phyloP scores from a whole-genome alignment of 2,329 filamentous ascomycete genomes.

The Chaetomium strumarium region DNA sequence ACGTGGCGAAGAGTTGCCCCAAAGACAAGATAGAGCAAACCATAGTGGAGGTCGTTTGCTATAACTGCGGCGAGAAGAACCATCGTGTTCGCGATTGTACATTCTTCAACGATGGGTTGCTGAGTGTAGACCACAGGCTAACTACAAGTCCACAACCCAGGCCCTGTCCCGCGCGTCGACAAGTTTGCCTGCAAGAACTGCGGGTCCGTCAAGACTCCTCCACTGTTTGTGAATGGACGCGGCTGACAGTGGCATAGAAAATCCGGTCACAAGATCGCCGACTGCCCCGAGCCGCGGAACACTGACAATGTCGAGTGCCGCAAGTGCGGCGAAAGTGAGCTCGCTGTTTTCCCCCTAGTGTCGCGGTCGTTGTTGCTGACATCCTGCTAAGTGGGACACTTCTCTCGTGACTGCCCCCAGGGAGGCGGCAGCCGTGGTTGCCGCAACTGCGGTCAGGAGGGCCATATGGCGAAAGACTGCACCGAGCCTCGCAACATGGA shows the following conservation, averaged over 20 bases:
- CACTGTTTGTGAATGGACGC: background rate
- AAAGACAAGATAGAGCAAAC: constrained; percentile 47
- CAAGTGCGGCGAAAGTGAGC: constrained; percentile 56
- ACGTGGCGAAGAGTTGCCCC: constrained; percentile 54
- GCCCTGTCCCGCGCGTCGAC: constrained; percentile 55
- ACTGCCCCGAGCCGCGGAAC: constrained; percentile 56
- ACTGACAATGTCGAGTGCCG: constrained; percentile 59
- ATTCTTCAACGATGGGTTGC: constrained; percentile 23
- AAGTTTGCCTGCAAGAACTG: constrained; percentile 65
- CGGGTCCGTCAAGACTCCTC: constrained; percentile 35
- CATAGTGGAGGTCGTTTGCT: constrained; percentile 50
- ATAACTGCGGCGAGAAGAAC: constrained; percentile 57
- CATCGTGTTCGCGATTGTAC: constrained; percentile 66
- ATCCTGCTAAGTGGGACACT: constrained; percentile 48
- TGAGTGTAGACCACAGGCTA: constrained; percentile 5
- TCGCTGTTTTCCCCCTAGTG: background rate
- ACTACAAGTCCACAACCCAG: constrained; percentile 30
- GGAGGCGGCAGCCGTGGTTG: constrained; percentile 46
- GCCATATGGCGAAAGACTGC: constrained; percentile 57
- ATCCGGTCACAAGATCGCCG: constrained; percentile 44
- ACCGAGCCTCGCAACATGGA: constrained; percentile 40
- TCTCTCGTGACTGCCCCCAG: constrained; percentile 58
- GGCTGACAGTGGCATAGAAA: constrained; percentile 31
- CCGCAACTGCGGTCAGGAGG: constrained; percentile 59
- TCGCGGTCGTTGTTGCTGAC: constrained; percentile 6